phyloP scores from a whole-genome alignment of 78 protist species.

The Dictyostelium citrinum region DNA sequence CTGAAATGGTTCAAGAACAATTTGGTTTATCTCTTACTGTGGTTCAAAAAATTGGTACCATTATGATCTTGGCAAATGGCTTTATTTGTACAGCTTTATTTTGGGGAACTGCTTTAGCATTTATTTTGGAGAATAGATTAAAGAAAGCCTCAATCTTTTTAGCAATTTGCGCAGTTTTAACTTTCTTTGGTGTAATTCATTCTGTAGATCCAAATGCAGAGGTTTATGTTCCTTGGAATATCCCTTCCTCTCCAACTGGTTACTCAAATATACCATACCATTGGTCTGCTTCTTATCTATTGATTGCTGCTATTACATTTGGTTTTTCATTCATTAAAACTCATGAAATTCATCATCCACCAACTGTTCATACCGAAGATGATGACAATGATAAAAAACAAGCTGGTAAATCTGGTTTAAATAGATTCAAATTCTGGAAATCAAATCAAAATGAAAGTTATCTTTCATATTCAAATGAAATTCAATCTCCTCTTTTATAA shows the following conservation, averaged over 20 bases:
- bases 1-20: neutral
- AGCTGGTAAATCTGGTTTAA: neutral
- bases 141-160: constrained; percentile 38
- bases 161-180: neutral
- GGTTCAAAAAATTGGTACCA: constrained; percentile 11
- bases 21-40: neutral
- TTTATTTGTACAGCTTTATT: constrained; percentile 52
- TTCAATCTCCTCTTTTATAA: neutral
- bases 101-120: constrained; percentile 70
- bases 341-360: neutral
- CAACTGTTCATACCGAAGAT: neutral
- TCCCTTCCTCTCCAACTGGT: neutral
- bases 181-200: constrained; percentile 71
- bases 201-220: constrained; percentile 69
- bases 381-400: neutral
- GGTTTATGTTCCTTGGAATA: constrained; percentile 61
- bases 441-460: neutral
- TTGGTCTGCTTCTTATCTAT: constrained; percentile 37
- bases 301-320: constrained; percentile 20
- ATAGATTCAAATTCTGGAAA: neutral
- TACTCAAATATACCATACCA: constrained; percentile 54
- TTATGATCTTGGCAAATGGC: constrained; percentile 39
- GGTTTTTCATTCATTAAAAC: constrained; percentile 17
- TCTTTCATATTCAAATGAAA: neutral
- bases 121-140: constrained; percentile 19